phyloP scores from a whole-genome alignment of 2,329 filamentous ascomycete species.

The Pseudogymnoascus sp. region DNA sequence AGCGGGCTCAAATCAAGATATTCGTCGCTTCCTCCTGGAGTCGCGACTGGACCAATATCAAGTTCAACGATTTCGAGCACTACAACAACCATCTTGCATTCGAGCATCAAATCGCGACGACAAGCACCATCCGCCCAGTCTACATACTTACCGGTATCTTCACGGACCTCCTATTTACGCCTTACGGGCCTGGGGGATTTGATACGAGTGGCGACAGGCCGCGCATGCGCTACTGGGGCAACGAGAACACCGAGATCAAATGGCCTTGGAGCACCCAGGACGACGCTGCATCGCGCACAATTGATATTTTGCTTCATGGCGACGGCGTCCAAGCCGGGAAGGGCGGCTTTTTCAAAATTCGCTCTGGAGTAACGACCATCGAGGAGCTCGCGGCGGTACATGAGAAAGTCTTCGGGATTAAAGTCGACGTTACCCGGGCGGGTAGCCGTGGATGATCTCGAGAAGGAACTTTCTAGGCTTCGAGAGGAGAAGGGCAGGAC shows the following conservation, averaged over 20 bases:
- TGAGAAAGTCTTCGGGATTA: not conserved
- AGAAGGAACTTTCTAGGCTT: not conserved
- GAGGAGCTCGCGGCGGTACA: not conserved
- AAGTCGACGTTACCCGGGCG: not conserved
- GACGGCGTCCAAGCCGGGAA: not conserved
- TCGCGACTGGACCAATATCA: constrained; percentile 27
- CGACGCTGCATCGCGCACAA: not conserved
- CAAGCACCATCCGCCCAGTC: constrained; percentile 25
- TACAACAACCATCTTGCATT: constrained; percentile 32
- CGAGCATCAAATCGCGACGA: constrained; percentile 24
- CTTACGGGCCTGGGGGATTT: not conserved
- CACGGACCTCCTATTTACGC: constrained; percentile 17
- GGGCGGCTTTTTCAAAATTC: not conserved
- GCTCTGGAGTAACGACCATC: not conserved
- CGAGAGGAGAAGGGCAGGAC: not conserved
- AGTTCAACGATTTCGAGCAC: constrained; percentile 26
- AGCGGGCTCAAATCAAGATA: constrained; percentile 29
- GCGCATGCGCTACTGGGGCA: not conserved
- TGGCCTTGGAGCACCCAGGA: not conserved
- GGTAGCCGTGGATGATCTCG: not conserved
- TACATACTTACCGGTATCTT: constrained; percentile 28
- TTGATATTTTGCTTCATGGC: not conserved
- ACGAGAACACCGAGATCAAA: not conserved
- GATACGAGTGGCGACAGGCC: not conserved
- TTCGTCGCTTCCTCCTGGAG: constrained; percentile 30